These are phyloP conservation scores for Dendrostoma leiphaemia DNA, from an alignment of 2,329 filamentous ascomycete genomes.

Conservation along the genomic window DNA sequence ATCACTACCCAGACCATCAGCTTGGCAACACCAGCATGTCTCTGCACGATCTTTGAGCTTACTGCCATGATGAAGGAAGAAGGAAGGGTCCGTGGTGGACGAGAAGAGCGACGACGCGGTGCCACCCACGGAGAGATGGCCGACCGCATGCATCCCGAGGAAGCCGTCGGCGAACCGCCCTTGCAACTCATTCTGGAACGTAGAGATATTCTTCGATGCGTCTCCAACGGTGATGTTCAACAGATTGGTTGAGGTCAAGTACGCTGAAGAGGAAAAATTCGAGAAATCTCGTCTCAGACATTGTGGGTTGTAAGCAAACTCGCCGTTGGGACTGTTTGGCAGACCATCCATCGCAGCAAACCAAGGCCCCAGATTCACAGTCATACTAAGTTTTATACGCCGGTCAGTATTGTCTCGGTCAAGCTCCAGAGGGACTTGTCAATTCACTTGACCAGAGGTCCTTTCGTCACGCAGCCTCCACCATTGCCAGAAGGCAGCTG, in stretches of 20 bases:
- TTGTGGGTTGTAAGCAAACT: constrained; percentile 24
- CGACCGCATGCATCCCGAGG: constrained; percentile 20
- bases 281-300: constrained; percentile 25
- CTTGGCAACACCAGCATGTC: neutral
- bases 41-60: constrained; percentile 18
- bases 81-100: constrained; percentile 28
- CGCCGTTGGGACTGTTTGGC: neutral
- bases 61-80: constrained; percentile 33
- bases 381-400: constrained; percentile 8
- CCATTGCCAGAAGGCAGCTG: constrained; percentile 5
- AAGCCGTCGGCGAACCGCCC: constrained; percentile 27
- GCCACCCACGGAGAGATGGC: constrained; percentile 11
- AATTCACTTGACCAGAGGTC: constrained; percentile 6
- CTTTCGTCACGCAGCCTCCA: constrained; percentile 7
- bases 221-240: constrained; percentile 24
- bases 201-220: constrained; percentile 17
- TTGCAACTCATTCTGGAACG: constrained; percentile 31
- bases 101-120: constrained; percentile 4
- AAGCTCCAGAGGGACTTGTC: neutral
- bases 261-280: constrained; percentile 19
- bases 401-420: too few species aligned
- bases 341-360: neutral
- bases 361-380: constrained; percentile 2
- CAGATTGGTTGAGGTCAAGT: constrained; percentile 23
- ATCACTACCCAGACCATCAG: constrained; percentile 4